Base-by-base conservation (phyloP, 2,329 filamentous ascomycete species). In the Aurifilum marmelostoma region DNA sequence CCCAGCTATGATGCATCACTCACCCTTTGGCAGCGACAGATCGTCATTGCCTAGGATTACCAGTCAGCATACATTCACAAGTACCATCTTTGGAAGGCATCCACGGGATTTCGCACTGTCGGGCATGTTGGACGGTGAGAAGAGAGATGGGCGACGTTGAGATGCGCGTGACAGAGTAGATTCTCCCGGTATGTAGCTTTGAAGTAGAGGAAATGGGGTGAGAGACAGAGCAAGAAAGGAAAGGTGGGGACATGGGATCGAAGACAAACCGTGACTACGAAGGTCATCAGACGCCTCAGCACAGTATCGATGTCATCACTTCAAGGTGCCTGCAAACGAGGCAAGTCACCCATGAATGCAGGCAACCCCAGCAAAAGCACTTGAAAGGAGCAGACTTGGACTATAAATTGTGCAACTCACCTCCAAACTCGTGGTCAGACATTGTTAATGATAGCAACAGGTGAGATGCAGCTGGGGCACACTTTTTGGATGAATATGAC, bases 381-480 rank as follows among this genome's bases (percentile, higher is more conserved):
- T 29, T 14, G 39, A 14, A n/a, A 32, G 8, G 11, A 50, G 11
- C 32, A 27, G 16, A 50, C 2, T 37, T 9, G 7, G 21, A 59
- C 21, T 7, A 14, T 2, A 21, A 12, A 21, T 9, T 21, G 4
- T 21, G n/a, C 32, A 37, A 27, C 9, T 80, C 76, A 89, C 88
- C 85, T 79, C 83, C 85, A 80, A 89, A 88, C 77, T 90, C 88
- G 78, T 89, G 86, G 75, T 90, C 88, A 68, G 88, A 90, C 88
- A 90, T 90, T 71, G 60, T 80, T 75, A 65, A 70, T 43, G 43
- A 60, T 41, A 67, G 43, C 21, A 60, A 64, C 41, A 50, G 59
- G 34, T 50, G 47, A 24, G 65, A 39, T 24, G 34, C 37, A 8
- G 34, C 61, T 27, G n/a, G 37, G 59, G 41, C 50, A 56, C 56